Evolutionary conservation across 2,329 filamentous ascomycete genomes (phyloP), one percentile per base, ranked within the genome.

Genomic region (Arthrobotrys megalospora): DNA sequence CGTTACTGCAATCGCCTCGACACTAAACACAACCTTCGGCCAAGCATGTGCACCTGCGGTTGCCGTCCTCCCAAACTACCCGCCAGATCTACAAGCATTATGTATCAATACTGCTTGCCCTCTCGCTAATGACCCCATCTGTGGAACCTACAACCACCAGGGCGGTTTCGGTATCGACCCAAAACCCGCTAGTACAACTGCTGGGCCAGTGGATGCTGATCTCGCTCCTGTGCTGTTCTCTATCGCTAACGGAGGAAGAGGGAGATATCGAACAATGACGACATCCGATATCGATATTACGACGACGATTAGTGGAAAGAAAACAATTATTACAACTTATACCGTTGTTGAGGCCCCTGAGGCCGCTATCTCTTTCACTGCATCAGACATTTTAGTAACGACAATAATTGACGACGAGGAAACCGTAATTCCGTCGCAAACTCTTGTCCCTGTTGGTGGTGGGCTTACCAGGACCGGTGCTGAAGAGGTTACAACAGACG

Each of bases 21-120:
- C 86, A 1, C 86, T 91, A 52, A 86, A 83, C 79, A 82, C 82
- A 21, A 81, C 87, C 60, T 91, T 91, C 83, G 86, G 85, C 70
- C 85, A 86, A 82, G 85, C 85, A 64, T 91, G 89, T 83, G 82
- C 84, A 1, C 85, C 88, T 0, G 81, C 85, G 16, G 83, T 84
- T 0, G 84, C 84, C 1, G 85, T 87, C 62, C 85, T 89, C 67
- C 83, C 86, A 19, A 81, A 83, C 5, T 85, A 87, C 70, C 85
- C 85, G 5, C 76, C 85, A 8, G 85, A 88, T 81, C 84, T 88
- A 21, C 88, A 90, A 83, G 84, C 86, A 68, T 89, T 90, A 80
- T 90, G 89, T 84, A 87, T 86, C 80, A 86, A 85, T 45, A 83
- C 84, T n/a, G 82, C 83, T 45, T 90, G 88, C 82, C 86, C 86